These are phyloP conservation scores for Cytospora schulzeri DNA, from an alignment of 2,329 filamentous ascomycete species.

Conservation along the genomic window DNA sequence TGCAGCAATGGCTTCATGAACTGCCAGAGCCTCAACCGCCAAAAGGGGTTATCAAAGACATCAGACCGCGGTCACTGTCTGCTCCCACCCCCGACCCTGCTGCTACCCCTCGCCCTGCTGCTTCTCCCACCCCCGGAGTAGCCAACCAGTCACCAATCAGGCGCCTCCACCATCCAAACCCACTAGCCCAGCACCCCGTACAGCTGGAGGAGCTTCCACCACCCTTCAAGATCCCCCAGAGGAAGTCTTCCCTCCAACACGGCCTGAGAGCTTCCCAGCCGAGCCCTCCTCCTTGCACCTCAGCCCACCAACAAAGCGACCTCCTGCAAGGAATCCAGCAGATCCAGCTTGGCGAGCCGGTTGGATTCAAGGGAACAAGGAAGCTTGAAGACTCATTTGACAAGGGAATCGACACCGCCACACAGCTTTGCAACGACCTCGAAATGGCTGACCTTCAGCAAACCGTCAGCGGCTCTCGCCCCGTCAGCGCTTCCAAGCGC, in stretches of 20 bases:
- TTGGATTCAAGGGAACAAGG: not conserved
- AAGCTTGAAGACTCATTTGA: not conserved
- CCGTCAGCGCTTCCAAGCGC: not conserved
- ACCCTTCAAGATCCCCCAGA: conserved; percentile 13
- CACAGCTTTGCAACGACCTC: not conserved
- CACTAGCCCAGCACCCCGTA: conserved; percentile 24
- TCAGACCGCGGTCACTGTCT: conserved; percentile 19
- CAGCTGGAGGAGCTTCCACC: not conserved
- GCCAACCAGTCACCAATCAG: not conserved
- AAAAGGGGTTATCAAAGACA: not conserved
- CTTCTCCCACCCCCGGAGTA: not conserved
- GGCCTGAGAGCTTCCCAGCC: conserved; percentile 1
- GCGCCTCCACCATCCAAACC: conserved; percentile 17
- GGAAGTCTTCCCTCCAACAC: conserved; percentile 20
- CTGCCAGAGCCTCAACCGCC: conserved; percentile 11
- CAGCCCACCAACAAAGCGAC: not conserved
- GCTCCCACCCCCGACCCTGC: conserved; percentile 8
- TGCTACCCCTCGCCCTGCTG: not conserved
- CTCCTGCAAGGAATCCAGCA: conserved; percentile 12
- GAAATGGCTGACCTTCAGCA: not conserved
- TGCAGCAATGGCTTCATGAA: conserved; percentile 14
- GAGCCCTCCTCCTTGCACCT: not conserved
- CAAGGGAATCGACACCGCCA: not conserved
- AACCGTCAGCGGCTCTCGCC: not conserved
- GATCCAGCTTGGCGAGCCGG: not conserved